Conservation (phyloP, 2,329 filamentous ascomycete species). For the Fonsecaea monophora region DNA sequence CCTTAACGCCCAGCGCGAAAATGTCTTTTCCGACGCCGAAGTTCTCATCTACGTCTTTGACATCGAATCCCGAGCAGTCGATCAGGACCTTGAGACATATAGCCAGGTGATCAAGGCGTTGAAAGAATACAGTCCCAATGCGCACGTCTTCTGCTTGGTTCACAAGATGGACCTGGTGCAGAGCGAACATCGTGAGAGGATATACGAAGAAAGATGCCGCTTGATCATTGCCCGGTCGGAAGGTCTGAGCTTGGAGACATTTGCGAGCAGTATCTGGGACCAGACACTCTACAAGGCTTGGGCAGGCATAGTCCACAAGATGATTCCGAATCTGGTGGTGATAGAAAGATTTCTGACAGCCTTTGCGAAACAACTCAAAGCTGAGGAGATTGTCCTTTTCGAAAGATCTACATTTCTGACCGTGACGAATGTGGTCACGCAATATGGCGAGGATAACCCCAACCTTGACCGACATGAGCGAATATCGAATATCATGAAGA, state of each 20-base stretch:
- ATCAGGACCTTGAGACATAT: constrained; percentile 91
- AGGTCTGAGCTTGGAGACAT: constrained; percentile 78
- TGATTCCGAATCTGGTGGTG: constrained; percentile 89
- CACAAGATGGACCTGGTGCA: constrained; percentile 99
- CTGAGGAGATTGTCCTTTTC: constrained; percentile 91
- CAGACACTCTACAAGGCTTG: constrained; percentile 97
- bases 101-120: constrained; percentile 87
- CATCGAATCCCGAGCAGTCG: constrained; percentile 93
- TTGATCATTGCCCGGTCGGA: constrained; percentile 78
- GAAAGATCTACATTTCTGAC: constrained; percentile 95
- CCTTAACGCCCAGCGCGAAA: constrained; percentile 89
- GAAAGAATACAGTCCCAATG: constrained; percentile 78
- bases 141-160: constrained; percentile 91
- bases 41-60: constrained; percentile 99
- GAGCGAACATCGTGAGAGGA: constrained; percentile 74
- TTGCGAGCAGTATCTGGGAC: constrained; percentile 97
- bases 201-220: constrained; percentile 83
- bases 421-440: constrained; percentile 81
- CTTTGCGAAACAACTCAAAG: constrained; percentile 84
- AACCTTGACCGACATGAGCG: constrained; percentile 92
- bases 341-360: constrained; percentile 87
- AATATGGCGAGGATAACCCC: constrained; percentile 67
- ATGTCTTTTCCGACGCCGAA: constrained; percentile 85
- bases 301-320: constrained; percentile 96
- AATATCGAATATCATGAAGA: constrained; percentile 97